A percentile compares a stretch with the other conserved stretches of the same genome.
Conservation (phyloP, 1,284 basidiomycete genomes). For the Thelephora terrestris region DNA sequence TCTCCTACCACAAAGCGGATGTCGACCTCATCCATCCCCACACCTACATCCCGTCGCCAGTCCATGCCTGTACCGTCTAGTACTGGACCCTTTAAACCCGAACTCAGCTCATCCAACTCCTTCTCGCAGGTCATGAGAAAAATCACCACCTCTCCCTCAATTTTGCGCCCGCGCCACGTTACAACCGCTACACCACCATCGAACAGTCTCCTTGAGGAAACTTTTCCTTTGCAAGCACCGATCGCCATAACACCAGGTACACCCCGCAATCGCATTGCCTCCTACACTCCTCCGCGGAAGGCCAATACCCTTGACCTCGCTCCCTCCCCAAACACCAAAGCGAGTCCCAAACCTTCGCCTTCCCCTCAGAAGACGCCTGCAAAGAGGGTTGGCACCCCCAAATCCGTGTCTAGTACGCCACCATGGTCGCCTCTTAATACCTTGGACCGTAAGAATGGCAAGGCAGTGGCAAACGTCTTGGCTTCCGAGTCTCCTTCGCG, state of each 20-base stretch:
- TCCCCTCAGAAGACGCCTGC: background rate
- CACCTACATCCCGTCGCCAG: conserved; percentile 4
- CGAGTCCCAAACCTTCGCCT: background rate
- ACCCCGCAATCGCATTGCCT: background rate
- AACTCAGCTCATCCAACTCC: background rate
- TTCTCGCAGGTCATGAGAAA: conserved; percentile 4
- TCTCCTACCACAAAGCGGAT: conserved; percentile 5
- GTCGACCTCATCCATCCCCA: conserved; percentile 12
- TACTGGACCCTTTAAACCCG: background rate
- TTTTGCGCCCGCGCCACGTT: background rate
- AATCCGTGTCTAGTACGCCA: background rate
- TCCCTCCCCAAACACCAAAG: background rate
- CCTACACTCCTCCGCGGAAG: background rate
- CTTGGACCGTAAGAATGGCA: background rate
- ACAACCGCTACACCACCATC: background rate
- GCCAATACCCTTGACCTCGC: background rate
- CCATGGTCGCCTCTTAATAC: background rate
- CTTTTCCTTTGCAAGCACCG: background rate
- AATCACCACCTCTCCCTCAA: conserved; percentile 5
- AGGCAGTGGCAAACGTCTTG: background rate
- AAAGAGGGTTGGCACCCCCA: background rate
- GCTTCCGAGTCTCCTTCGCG: background rate
- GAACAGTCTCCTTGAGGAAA: background rate
- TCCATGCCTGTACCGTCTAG: conserved; percentile 3
- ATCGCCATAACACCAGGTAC: background rate